A percentile compares a stretch with the other conserved stretches of the same genome.
phyloP scores from a whole-genome alignment of 768 basidiomycete species.

The Phaeotremella fagi region DNA sequence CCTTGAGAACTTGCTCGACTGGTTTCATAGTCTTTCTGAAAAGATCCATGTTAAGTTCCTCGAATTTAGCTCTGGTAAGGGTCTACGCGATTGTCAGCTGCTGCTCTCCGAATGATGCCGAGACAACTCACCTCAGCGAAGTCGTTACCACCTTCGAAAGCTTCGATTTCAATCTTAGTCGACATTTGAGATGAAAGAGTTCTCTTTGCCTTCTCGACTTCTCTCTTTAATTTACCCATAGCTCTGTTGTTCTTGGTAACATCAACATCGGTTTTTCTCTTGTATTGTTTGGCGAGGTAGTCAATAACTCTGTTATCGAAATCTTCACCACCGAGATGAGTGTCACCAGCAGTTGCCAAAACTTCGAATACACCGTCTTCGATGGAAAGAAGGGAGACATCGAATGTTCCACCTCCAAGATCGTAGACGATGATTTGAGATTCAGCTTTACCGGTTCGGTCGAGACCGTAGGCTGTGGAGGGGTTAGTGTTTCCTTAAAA shows the following conservation, averaged over 20 bases:
- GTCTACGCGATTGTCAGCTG: conserved; percentile 15
- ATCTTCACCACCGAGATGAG: conserved; percentile 96
- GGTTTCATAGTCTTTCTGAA: conserved; percentile 99
- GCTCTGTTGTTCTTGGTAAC: conserved; percentile 73
- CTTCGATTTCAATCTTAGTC: conserved; percentile 89
- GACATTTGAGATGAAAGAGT: conserved; percentile 85
- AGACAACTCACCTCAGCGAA: conserved; percentile 64
- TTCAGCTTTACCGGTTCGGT: conserved; percentile 85
- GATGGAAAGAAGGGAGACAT: conserved; percentile 92
- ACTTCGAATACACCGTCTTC: conserved; percentile 98
- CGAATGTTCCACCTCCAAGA: conserved; percentile 96
- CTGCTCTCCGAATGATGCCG: not conserved
- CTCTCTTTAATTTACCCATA: conserved; percentile 85
- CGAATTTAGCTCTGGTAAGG: conserved; percentile 95
- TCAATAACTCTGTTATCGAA: conserved; percentile 97
- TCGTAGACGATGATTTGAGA: conserved; percentile 97
- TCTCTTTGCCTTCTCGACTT: conserved; percentile 93
- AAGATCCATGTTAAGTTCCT: conserved; percentile 96
- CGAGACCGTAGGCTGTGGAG: conserved; percentile 73
- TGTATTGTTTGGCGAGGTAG: conserved; percentile 95
- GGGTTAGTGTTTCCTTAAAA: conserved; percentile 2
- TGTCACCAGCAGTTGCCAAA: conserved; percentile 97
- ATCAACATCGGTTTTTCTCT: conserved; percentile 85
- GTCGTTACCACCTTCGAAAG: conserved; percentile 93
- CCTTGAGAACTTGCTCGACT: conserved; percentile 97